Conservation (phyloP, 768 basidiomycete genomes). For the Lentinula sp. region DNA sequence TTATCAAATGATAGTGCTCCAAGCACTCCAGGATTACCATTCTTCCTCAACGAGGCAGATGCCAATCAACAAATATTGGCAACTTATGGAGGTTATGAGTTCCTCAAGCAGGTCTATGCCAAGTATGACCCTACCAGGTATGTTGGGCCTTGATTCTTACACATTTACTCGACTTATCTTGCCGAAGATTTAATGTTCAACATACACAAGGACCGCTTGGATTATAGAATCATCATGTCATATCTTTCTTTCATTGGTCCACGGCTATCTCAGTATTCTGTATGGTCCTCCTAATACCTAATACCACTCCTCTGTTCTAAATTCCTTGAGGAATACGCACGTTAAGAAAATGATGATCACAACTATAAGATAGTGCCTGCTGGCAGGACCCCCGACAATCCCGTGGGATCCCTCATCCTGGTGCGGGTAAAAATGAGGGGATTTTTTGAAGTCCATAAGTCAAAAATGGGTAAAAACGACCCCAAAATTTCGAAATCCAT, state of each 20-base stretch:
- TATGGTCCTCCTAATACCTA: neutral
- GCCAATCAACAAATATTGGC: conserved; percentile 8
- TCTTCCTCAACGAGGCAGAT: conserved; percentile 11
- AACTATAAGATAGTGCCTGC: too few relatives aligned
- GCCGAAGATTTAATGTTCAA: conserved; percentile 26
- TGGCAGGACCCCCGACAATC: too few relatives aligned
- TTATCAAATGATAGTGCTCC: conserved; percentile 21
- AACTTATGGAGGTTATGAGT: conserved; percentile 10
- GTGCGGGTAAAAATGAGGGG: too few relatives aligned
- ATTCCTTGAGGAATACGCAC: too few relatives aligned
- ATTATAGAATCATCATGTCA: conserved; percentile 7
- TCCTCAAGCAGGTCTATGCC: conserved; percentile 7
- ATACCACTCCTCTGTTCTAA: too few relatives aligned
- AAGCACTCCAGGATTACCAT: conserved; percentile 23
- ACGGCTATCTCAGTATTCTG: neutral
- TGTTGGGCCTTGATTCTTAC: neutral
- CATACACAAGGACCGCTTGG: conserved; percentile 26
- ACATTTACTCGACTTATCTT: neutral
- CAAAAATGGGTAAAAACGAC: too few relatives aligned
- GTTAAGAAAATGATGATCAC: too few relatives aligned
- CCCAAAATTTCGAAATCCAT: too few relatives aligned
- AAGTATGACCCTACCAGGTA: conserved; percentile 14
- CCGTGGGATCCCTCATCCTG: too few relatives aligned
- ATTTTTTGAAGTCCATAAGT: too few relatives aligned
- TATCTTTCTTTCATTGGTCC: neutral